These are phyloP conservation scores for Debaryomyces castellii DNA, from an alignment of 805 yeast genomes.

Conservation along the genomic window DNA sequence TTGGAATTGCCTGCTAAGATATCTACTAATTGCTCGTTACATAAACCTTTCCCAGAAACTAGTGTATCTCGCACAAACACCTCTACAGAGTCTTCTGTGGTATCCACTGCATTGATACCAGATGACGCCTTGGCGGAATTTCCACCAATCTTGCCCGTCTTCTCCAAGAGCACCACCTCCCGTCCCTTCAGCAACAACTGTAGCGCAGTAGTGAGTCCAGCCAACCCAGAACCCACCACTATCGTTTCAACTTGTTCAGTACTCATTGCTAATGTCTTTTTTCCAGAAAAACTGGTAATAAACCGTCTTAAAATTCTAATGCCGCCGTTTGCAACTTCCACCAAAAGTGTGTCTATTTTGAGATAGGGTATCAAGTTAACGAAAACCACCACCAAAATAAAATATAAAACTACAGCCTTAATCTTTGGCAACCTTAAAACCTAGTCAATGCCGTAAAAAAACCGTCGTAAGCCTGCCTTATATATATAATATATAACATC, in stretches of 20 bases:
- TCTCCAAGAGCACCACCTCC: slow-evolving; percentile 50
- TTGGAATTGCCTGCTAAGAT: slow-evolving; percentile 24
- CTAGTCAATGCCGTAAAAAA: background rate
- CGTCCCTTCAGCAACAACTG: slow-evolving; percentile 35
- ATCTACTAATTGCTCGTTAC: slow-evolving; percentile 23
- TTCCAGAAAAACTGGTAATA: background rate
- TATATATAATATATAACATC: too few species aligned
- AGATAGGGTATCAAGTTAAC: background rate
- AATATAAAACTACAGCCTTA: background rate
- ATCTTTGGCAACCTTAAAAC: background rate
- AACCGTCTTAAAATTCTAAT: background rate
- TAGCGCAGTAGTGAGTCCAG: slow-evolving; percentile 50
- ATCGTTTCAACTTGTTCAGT: slow-evolving; percentile 15
- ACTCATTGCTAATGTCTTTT: background rate
- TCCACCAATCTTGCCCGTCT: slow-evolving; percentile 51
- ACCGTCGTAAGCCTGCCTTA: too few species aligned
- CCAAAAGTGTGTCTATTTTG: background rate
- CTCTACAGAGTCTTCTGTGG: slow-evolving; percentile 26
- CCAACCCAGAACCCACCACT: slow-evolving; percentile 57
- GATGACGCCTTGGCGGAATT: slow-evolving; percentile 62
- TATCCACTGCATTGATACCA: slow-evolving; percentile 52
- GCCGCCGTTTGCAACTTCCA: background rate
- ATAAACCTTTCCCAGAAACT: slow-evolving; percentile 31
- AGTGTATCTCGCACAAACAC: slow-evolving; percentile 29
- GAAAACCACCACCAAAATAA: background rate